A percentile compares a stretch with the other conserved stretches of the same genome.
Conservation (phyloP, 805 yeast species). For the Candida xiaguanensis region DNA sequence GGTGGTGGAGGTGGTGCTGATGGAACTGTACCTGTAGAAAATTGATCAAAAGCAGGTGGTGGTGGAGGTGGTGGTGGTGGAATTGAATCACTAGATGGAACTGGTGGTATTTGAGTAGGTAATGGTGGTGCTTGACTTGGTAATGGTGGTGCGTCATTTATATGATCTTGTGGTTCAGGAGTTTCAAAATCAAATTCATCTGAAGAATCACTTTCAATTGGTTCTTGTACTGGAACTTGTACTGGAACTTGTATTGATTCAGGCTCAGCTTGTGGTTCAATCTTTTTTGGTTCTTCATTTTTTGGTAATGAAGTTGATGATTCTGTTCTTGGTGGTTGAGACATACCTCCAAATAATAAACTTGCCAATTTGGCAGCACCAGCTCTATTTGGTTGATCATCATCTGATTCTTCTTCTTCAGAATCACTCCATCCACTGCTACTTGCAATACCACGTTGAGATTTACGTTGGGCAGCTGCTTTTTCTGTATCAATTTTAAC, state of each 20-base stretch:
- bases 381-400: conserved; percentile 44
- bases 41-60: conserved; percentile 10
- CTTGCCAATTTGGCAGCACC: conserved; percentile 58
- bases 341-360: conserved; percentile 49
- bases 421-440: conserved; percentile 48
- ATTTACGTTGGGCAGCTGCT: conserved; percentile 67
- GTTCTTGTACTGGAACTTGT: background rate
- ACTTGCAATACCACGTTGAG: conserved; percentile 56
- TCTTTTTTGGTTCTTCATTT: background rate
- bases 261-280: background rate
- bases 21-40: conserved; percentile 22
- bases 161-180: background rate
- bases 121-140: conserved; percentile 10
- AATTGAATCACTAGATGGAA: conserved; percentile 16
- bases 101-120: conserved; percentile 12
- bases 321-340: conserved; percentile 27
- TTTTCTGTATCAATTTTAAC: conserved; percentile 49
- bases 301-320: conserved; percentile 3
- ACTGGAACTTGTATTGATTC: background rate
- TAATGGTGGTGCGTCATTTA: conserved; percentile 8
- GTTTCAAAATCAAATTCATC: conserved; percentile 8
- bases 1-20: conserved; percentile 32
- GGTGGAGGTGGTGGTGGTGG: conserved; percentile 21
- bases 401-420: conserved; percentile 43
- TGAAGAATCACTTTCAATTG: background rate